Base-by-base conservation (phyloP, 2,329 filamentous ascomycete species). In the Neurospora sp. region DNA sequence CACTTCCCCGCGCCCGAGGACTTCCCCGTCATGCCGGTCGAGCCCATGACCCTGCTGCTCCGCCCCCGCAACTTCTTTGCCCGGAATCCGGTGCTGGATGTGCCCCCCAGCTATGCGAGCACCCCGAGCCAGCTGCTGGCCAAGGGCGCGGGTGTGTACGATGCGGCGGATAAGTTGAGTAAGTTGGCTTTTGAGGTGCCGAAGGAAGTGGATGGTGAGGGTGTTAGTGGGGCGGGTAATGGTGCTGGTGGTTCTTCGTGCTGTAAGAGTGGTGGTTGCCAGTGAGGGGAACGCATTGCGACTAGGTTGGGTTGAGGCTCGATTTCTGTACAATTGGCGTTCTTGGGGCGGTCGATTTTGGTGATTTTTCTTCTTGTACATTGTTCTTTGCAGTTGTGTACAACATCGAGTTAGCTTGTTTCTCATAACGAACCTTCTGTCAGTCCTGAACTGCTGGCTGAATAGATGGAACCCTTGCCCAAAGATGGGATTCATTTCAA, bases 1-100 rank as follows among this genome's bases (percentile, higher is more conserved):
- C 94, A 97, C 78, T 95, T 97, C 83, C 93, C 94, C 0, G 84
- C 91, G 0, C 93, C 93, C 0, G 94, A 97, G 78, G 94, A 97
- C 80, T 97, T 93, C 83, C 94, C 94, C 38, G 85, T 97, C 75
- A 97, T 97, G 93, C 93, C 93, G 0, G 91, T 88, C 0, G 91
- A 94, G 83, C 91, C 92, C 0, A 94, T 97, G 86, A 92, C 89
- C 1, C 82, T 97, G 74, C 84, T 96, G 42, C 83, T 96, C 52
- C 83, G 92, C 39, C 93, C 93, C 3, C 83, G 93, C 58, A 90
- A 96, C 82, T 96, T 96, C 85, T 97, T 96, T 81, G 81, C 85
- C 28, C 85, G 87, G 75, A 96, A 95, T 78, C 93, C 93, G 2
- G 91, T 88, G 69, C 82, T 96, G 79, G 92, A 96, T 79, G 91